Percentiles rank a stretch among this genome's conserved stretches.
phyloP scores from a whole-genome alignment of 176 grass and related monocot species.

The Eremochloa ophiuroides region DNA sequence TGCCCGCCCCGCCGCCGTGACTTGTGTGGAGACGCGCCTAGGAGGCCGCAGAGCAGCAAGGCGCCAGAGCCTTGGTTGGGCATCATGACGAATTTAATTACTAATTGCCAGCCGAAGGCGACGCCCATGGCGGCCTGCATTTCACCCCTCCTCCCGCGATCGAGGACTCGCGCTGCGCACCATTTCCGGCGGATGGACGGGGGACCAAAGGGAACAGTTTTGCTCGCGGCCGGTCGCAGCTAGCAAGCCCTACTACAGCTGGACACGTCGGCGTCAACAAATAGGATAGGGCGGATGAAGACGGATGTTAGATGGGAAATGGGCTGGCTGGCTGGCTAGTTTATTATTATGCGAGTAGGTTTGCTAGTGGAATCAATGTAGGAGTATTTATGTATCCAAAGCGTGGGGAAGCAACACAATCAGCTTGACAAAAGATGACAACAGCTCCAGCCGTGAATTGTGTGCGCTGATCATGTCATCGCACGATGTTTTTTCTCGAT shows the following conservation, averaged over 20 bases:
- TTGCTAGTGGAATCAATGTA: too few relatives aligned
- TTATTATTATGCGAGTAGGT: too few relatives aligned
- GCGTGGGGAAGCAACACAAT: too few relatives aligned
- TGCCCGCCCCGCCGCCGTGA: background rate
- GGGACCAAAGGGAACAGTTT: background rate
- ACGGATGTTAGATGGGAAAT: too few relatives aligned
- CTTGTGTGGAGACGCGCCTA: background rate
- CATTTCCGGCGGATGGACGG: background rate
- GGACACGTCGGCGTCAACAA: background rate
- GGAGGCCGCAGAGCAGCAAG: background rate
- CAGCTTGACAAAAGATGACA: too few relatives aligned
- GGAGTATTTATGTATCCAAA: too few relatives aligned
- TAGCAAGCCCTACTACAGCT: background rate
- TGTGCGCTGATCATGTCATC: too few relatives aligned
- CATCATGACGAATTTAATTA: slow-evolving; percentile 16
- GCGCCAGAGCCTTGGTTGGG: background rate
- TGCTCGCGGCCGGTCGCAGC: too few relatives aligned
- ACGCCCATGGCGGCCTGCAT: background rate
- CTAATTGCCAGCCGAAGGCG: slow-evolving; percentile 19
- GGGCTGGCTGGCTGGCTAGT: too few relatives aligned
- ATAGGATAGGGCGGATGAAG: background rate
- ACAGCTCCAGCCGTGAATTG: too few relatives aligned
- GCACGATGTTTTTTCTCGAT: too few relatives aligned
- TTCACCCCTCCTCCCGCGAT: background rate
- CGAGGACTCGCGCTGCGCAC: background rate